These are phyloP conservation scores for Populus alba DNA, from an alignment of 345 rosid genomes.

Conservation along the genomic window DNA sequence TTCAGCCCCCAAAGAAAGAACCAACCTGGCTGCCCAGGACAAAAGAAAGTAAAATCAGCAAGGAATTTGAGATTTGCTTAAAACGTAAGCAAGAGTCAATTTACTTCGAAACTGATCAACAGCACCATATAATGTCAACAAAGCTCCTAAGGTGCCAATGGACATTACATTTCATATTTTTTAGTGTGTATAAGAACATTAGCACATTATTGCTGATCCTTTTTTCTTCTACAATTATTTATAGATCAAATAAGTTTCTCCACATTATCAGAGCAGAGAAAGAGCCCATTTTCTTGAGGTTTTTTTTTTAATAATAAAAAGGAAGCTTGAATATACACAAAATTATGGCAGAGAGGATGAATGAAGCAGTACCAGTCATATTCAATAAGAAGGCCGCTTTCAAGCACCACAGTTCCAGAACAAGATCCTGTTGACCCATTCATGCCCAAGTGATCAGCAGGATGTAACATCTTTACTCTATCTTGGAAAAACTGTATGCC, in stretches of 20 bases:
- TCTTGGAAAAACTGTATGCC: slow-evolving; percentile 71
- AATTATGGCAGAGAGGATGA: neutral
- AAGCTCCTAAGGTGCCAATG: neutral
- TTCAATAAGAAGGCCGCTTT: slow-evolving; percentile 72
- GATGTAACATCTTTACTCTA: slow-evolving; percentile 66
- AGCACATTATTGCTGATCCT: neutral
- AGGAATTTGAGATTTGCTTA: slow-evolving; percentile 5
- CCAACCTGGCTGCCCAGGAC: slow-evolving; percentile 94
- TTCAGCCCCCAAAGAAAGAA: slow-evolving; percentile 98
- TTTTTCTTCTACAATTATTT: neutral
- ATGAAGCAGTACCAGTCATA: slow-evolving; percentile 80
- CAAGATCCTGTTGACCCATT: slow-evolving; percentile 44
- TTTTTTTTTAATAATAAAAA: neutral
- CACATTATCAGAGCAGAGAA: neutral
- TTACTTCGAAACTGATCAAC: slow-evolving; percentile 8
- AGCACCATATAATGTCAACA: neutral
- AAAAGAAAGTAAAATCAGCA: slow-evolving; percentile 28
- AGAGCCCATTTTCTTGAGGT: neutral
- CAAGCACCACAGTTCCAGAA: slow-evolving; percentile 73
- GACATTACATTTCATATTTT: neutral
- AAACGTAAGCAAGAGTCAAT: neutral
- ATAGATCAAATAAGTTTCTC: neutral
- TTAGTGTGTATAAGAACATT: neutral
- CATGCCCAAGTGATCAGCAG: slow-evolving; percentile 58
- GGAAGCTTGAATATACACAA: neutral